These are phyloP conservation scores for Penicillium turbatum DNA, from an alignment of 495 filamentous ascomycete species.

Conservation along the genomic window DNA sequence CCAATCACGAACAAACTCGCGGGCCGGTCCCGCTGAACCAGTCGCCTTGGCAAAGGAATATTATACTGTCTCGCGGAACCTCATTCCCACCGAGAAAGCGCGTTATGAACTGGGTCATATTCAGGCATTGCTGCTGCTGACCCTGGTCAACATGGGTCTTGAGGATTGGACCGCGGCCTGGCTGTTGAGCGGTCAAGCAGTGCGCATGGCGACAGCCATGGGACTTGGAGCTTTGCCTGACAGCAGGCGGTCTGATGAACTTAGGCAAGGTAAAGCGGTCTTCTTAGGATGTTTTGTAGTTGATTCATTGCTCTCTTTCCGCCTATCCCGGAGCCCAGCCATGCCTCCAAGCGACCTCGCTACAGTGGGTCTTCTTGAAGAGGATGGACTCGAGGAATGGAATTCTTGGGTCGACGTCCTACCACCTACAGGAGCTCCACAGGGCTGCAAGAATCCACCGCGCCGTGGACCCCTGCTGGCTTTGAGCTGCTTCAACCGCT, in stretches of 20 bases:
- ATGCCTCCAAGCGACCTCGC: slow-evolving; percentile 47
- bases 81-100: slow-evolving; percentile 58
- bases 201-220: slow-evolving; percentile 52
- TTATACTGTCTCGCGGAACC: slow-evolving; percentile 52
- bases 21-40: slow-evolving; percentile 18
- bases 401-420: slow-evolving; percentile 60
- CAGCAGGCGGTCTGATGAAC: slow-evolving; percentile 35
- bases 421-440: slow-evolving; percentile 31
- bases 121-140: slow-evolving; percentile 59
- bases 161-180: slow-evolving; percentile 54
- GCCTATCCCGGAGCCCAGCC: slow-evolving; percentile 49
- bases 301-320: slow-evolving; percentile 59
- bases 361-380: slow-evolving; percentile 45
- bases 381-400: slow-evolving; percentile 70
- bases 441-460: slow-evolving; percentile 32
- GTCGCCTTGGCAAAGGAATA: slow-evolving; percentile 39
- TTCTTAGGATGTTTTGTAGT: slow-evolving; percentile 62
- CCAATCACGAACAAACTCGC: slow-evolving; percentile 31
- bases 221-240: slow-evolving; percentile 33
- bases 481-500: slow-evolving; percentile 59
- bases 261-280: slow-evolving; percentile 45
- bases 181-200: slow-evolving; percentile 59
- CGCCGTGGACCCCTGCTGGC: slow-evolving; percentile 51
- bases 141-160: slow-evolving; percentile 55
- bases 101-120: slow-evolving; percentile 57